phyloP scores from a whole-genome alignment of 1,139 yeast species.

The Lodderomyces orthopsilosis region DNA sequence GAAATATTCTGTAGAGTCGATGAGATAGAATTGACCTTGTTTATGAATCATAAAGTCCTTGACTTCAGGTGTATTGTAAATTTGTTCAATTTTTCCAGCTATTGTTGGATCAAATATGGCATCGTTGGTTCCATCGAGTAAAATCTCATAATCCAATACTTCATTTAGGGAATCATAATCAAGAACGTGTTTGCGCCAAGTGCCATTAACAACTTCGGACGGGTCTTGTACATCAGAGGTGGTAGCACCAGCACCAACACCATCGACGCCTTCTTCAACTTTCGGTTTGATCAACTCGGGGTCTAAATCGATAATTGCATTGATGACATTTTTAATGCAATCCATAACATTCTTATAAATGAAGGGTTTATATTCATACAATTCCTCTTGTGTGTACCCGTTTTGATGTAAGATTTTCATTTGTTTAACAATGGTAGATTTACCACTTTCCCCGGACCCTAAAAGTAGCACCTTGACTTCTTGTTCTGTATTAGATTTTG shows the following conservation, averaged over 20 bases:
- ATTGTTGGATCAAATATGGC: constrained; percentile 40
- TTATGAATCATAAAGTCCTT: constrained; percentile 54
- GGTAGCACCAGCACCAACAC: constrained; percentile 14
- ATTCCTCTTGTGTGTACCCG: constrained; percentile 65
- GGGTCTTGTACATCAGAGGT: constrained; percentile 7
- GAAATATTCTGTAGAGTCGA: constrained; percentile 86
- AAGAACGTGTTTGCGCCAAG: constrained; percentile 21
- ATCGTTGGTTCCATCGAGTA: constrained; percentile 49
- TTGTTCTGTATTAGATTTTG: constrained; percentile 18
- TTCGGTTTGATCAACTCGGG: constrained; percentile 43
- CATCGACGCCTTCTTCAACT: not conserved
- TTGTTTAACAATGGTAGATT: constrained; percentile 73
- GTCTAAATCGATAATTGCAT: constrained; percentile 51
- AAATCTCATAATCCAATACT: constrained; percentile 47
- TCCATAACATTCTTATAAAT: constrained; percentile 67
- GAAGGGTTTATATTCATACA: constrained; percentile 64
- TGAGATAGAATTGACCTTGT: constrained; percentile 73
- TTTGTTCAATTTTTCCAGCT: constrained; percentile 40
- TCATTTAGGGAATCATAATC: constrained; percentile 43
- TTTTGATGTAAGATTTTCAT: constrained; percentile 70
- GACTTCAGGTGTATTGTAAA: constrained; percentile 61
- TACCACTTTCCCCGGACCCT: constrained; percentile 82
- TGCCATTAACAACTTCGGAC: not conserved
- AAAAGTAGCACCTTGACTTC: constrained; percentile 63
- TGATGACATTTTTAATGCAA: constrained; percentile 59